Conservation (phyloP, 306 rosid genomes). For the Cucurbita argyrosperma region DNA sequence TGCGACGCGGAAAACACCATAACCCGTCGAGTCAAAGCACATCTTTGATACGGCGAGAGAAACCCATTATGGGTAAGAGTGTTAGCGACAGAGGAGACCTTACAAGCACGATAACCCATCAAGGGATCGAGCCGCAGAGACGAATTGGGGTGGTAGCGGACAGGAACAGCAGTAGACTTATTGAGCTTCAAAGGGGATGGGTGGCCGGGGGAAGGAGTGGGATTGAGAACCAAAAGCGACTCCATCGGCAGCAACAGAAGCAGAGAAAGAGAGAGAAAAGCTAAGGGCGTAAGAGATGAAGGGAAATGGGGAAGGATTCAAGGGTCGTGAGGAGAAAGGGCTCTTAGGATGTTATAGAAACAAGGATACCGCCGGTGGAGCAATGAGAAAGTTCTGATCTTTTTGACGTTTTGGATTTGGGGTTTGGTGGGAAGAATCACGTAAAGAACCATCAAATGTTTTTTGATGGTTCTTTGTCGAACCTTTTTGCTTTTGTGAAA, state of each 20-base stretch:
- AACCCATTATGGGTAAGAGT: constrained; percentile 11
- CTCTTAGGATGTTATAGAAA: not conserved
- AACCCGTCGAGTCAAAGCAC: constrained; percentile 16
- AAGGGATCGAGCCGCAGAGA: constrained; percentile 32
- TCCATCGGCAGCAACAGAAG: constrained; percentile 35
- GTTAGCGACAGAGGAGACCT: constrained; percentile 10
- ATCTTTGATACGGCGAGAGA: constrained; percentile 17
- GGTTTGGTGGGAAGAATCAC: not conserved
- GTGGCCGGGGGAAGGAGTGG: constrained; percentile 24
- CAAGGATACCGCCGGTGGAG: no score
- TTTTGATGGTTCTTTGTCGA: not conserved
- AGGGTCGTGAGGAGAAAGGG: not conserved
- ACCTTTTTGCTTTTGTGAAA: not conserved
- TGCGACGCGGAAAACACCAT: constrained; percentile 36
- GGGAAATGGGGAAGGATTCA: not conserved
- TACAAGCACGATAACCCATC: constrained; percentile 16
- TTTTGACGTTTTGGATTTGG: not conserved
- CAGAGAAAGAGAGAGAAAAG: not conserved
- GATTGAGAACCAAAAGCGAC: constrained; percentile 44
- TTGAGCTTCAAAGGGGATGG: constrained; percentile 9
- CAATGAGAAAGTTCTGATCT: not conserved
- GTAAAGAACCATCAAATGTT: not conserved
- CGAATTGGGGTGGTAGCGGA: not conserved
- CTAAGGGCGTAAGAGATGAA: not conserved
- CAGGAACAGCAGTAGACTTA: constrained; percentile 7